Percentiles rank a stretch among this genome's conserved stretches.
These are phyloP conservation scores for Teratosphaeria viscida DNA, from an alignment of 2,329 filamentous ascomycete species.

Conservation along the genomic window DNA sequence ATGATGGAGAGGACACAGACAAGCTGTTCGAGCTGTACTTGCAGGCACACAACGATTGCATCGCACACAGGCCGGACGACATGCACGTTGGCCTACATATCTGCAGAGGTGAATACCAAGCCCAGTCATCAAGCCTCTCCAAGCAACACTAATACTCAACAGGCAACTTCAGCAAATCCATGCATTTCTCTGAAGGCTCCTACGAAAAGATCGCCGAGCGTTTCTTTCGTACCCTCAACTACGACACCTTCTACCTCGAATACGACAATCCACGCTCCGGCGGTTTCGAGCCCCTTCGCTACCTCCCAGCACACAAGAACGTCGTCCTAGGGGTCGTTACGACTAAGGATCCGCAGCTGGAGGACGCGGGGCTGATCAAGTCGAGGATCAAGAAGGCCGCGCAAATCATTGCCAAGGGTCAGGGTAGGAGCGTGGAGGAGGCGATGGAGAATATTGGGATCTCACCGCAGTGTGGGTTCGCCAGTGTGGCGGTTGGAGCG, in stretches of 20 bases:
- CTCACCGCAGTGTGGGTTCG: conserved; percentile 29
- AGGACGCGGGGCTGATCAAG: conserved; percentile 26
- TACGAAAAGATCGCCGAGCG: conserved; percentile 29
- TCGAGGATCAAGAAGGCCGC: conserved; percentile 25
- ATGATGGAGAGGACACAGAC: conserved; percentile 28
- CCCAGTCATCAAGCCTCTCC: neutral
- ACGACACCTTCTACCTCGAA: conserved; percentile 31
- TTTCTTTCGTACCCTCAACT: conserved; percentile 29
- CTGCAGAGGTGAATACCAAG: conserved; percentile 23
- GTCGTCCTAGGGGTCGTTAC: conserved; percentile 30
- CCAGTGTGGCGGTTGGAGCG: conserved; percentile 26
- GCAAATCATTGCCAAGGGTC: conserved; percentile 28
- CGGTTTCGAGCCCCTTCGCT: conserved; percentile 29
- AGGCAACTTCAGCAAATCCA: conserved; percentile 30
- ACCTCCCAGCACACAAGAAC: conserved; percentile 29
- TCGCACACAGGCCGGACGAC: conserved; percentile 24
- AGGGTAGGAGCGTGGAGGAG: conserved; percentile 25
- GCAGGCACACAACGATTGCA: conserved; percentile 28
- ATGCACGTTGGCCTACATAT: conserved; percentile 30
- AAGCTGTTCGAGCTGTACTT: conserved; percentile 27
- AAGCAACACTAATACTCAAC: neutral
- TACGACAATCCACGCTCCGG: conserved; percentile 30
- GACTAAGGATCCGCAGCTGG: conserved; percentile 28
- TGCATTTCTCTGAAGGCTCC: conserved; percentile 29
- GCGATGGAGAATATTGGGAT: conserved; percentile 30